Conservation (phyloP, 805 yeast genomes). For the Candida palmyrensis region DNA sequence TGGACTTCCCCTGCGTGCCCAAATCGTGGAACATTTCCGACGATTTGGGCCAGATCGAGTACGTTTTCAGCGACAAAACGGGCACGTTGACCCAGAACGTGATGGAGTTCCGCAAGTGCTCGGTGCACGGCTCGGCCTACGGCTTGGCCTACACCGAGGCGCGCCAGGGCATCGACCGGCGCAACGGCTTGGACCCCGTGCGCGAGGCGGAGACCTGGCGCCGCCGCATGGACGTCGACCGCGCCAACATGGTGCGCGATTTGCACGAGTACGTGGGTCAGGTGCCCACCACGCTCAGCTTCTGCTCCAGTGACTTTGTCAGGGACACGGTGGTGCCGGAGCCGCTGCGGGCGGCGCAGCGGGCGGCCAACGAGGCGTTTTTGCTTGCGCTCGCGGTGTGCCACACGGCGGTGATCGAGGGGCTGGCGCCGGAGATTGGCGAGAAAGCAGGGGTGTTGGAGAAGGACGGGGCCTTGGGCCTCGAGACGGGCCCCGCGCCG, state of each 20-base stretch:
- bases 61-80: conserved; percentile 77
- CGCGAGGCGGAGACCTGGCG: conserved; percentile 41
- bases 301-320: conserved; percentile 55
- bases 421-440: too few relatives aligned
- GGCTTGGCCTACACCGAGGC: conserved; percentile 80
- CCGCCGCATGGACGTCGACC: conserved; percentile 37
- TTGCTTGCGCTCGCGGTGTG: conserved; percentile 66
- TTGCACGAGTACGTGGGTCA: conserved; percentile 43
- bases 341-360: conserved; percentile 26
- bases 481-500: conserved; percentile 32
- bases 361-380: conserved; percentile 48
- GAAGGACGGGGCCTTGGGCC: too few relatives aligned
- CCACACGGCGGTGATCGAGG: conserved; percentile 71
- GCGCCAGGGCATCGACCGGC: conserved; percentile 62
- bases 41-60: conserved; percentile 80
- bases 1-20: conserved; percentile 76
- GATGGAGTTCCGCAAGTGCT: conserved; percentile 77
- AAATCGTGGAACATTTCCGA: conserved; percentile 82
- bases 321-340: conserved; percentile 44
- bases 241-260: conserved; percentile 40
- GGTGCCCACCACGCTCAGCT: conserved; percentile 49
- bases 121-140: conserved; percentile 61
- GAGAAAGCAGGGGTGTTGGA: too few relatives aligned
- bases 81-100: conserved; percentile 81
- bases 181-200: conserved; percentile 59